Conservation (phyloP, 2,329 filamentous ascomycete genomes). For the Hypoxylon sp. region DNA sequence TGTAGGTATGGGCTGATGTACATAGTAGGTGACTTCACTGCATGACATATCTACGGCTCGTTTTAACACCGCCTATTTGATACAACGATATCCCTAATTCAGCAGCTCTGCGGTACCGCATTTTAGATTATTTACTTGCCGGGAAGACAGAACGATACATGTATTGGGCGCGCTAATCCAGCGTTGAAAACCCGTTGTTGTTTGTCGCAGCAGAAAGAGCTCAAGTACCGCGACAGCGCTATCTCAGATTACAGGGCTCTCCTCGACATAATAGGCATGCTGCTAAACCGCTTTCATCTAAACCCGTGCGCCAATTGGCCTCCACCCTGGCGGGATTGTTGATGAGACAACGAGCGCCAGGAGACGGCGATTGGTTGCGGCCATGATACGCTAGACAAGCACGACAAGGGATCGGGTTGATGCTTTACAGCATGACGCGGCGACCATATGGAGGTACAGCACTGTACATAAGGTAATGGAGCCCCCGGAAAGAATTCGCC, state of each 20-base stretch:
- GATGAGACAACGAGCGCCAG: slow-evolving; percentile 45
- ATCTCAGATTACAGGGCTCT: slow-evolving; percentile 40
- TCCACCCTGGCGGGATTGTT: slow-evolving; percentile 48
- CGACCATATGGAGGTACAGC: slow-evolving; percentile 35
- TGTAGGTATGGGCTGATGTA: slow-evolving; percentile 33
- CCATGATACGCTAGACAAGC: slow-evolving; percentile 47
- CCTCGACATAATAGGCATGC: slow-evolving; percentile 15
- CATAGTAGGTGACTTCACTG: slow-evolving; percentile 34
- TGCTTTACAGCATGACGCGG: slow-evolving; percentile 46
- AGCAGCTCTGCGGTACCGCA: neutral
- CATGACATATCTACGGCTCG: slow-evolving; percentile 31
- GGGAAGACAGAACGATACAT: slow-evolving; percentile 7
- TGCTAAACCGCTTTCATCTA: slow-evolving; percentile 39
- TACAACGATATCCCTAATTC: slow-evolving; percentile 26
- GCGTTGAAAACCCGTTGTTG: slow-evolving; percentile 26
- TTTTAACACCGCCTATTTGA: slow-evolving; percentile 19
- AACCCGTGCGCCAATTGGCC: slow-evolving; percentile 45
- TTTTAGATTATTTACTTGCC: slow-evolving; percentile 5
- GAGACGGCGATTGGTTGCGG: slow-evolving; percentile 41
- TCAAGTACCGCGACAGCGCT: slow-evolving; percentile 45
- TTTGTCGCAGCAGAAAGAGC: slow-evolving; percentile 27
- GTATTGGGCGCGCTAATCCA: slow-evolving; percentile 32
- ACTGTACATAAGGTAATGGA: slow-evolving; percentile 35
- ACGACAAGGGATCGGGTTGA: slow-evolving; percentile 40
- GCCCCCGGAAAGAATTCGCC: slow-evolving; percentile 38